Evolutionary conservation across 176 grass and related monocot genomes (phyloP).

Genomic region (Raddia guianensis): DNA sequence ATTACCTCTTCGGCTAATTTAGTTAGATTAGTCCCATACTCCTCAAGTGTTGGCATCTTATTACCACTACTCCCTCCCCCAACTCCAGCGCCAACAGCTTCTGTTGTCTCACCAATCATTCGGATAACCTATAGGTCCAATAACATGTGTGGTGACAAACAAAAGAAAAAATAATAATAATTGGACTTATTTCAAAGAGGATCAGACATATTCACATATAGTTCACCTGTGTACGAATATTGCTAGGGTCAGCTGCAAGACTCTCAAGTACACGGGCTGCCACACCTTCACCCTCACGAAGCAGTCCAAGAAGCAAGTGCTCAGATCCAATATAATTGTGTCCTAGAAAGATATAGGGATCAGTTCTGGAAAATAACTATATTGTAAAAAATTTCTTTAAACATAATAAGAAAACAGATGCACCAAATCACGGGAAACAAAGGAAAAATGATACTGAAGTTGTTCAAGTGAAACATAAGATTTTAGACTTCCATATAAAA

Average conservation of each 20-base stretch:
- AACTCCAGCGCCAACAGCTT: slow-evolving; percentile 93
- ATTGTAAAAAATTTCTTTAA: slow-evolving; percentile 2
- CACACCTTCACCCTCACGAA: slow-evolving; percentile 92
- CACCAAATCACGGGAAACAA: slow-evolving; percentile 5
- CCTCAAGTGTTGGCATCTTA: slow-evolving; percentile 99
- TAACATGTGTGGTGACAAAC: slow-evolving; percentile 31
- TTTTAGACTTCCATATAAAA: not conserved
- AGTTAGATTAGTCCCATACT: slow-evolving; percentile 95
- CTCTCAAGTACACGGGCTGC: slow-evolving; percentile 85
- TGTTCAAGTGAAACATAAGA: not conserved
- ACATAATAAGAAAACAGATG: slow-evolving; percentile 20
- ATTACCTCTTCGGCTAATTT: slow-evolving; percentile 94
- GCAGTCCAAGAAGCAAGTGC: slow-evolving; percentile 92
- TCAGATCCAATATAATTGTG: slow-evolving; percentile 98
- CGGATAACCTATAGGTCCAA: slow-evolving; percentile 71
- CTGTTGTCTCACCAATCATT: slow-evolving; percentile 94
- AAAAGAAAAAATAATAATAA: slow-evolving; percentile 39
- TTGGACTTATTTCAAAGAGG: not conserved
- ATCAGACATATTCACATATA: slow-evolving; percentile 27
- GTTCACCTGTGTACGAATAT: slow-evolving; percentile 84
- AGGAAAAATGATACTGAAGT: slow-evolving; percentile 7
- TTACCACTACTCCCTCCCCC: slow-evolving; percentile 87
- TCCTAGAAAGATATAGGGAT: slow-evolving; percentile 56
- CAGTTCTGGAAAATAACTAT: slow-evolving; percentile 29
- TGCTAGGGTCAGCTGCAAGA: slow-evolving; percentile 86